phyloP scores from a whole-genome alignment of 768 basidiomycete genomes.

The Ramaria sp. region DNA sequence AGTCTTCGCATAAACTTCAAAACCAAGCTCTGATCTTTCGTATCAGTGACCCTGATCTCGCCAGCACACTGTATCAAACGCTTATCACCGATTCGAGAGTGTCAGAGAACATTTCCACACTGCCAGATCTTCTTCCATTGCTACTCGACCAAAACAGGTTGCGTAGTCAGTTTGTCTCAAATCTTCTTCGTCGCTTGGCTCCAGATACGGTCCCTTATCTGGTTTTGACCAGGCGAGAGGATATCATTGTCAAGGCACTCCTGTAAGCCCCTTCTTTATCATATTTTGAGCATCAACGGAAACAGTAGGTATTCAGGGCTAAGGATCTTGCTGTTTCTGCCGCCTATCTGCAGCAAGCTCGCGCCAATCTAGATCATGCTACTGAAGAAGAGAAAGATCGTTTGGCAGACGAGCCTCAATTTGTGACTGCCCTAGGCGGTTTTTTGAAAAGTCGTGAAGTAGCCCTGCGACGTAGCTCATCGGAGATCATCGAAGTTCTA shows the following conservation, averaged over 20 bases:
- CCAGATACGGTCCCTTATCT: slow-evolving; percentile 12
- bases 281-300: too few species aligned
- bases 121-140: slow-evolving; percentile 13
- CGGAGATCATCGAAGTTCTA: slow-evolving; percentile 13
- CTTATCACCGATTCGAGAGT: slow-evolving; percentile 11
- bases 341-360: slow-evolving; percentile 12
- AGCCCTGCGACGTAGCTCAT: slow-evolving; percentile 10
- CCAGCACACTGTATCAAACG: slow-evolving; percentile 11
- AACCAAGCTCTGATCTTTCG: slow-evolving; percentile 1
- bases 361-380: background rate
- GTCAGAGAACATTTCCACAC: background rate
- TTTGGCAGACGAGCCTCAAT: slow-evolving; percentile 11
- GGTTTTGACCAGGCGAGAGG: slow-evolving; percentile 3
- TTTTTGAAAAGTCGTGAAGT: slow-evolving; percentile 12
- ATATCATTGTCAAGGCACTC: slow-evolving; percentile 13
- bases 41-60: slow-evolving; percentile 14
- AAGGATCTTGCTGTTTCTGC: slow-evolving; percentile 8
- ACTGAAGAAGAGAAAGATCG: slow-evolving; percentile 13
- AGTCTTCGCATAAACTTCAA: background rate
- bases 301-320: background rate
- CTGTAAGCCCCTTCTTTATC: slow-evolving; percentile 2
- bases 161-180: slow-evolving; percentile 10
- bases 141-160: slow-evolving; percentile 9
- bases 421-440: slow-evolving; percentile 11
- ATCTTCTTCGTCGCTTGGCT: slow-evolving; percentile 13